Base-by-base conservation (phyloP, 257 asterid species). In the Salvia splendens region DNA sequence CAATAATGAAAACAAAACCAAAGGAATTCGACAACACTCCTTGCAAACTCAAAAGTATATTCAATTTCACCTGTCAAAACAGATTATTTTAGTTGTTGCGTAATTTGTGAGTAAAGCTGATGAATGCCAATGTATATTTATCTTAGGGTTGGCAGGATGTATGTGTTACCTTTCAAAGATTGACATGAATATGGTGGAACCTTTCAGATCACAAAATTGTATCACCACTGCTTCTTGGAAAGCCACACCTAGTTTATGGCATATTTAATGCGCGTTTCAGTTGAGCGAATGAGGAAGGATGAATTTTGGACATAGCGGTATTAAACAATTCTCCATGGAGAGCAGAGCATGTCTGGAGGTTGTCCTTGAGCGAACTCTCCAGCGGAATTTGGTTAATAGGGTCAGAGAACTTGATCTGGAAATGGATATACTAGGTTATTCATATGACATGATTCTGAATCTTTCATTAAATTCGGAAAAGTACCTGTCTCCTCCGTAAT, bases 401-500 rank as follows among this genome's bases (percentile, higher is more conserved):
- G 73, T 94, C 99, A 5, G 95, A 88, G 75, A 83, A 80, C 71
- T 94, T 91, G 68, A 94, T 83, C 99, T 94, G 77, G 53, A 70
- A 77, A 66, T 43, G 53, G 67, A 47, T 70, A 63, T 52, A 24
- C 57, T 38, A 46, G 61, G 60, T 64, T 11, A 70, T 49, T 62
- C 15, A 24, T 24, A 24, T 24, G 30, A 24, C 0, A 47, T 40
- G 17, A 46, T 57, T 41, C 8, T 38, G 54, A 45, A 72, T 42
- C 69, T 69, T 24, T 57, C 43, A 67, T 49, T 69, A 17, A 62
- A 60, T 41, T 57, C 51, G 28, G 49, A 56, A 49, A 24, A 9
- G 65, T 80, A 94, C 99, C 96, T 91, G 98, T 83, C 97, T 84
- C 86, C 89, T 86, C 73, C 96, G 85, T 75, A 82, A 81, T 85